Percentiles rank a stretch among this genome's conserved stretches.
Conservation (phyloP, 2,329 filamentous ascomycete species). For the Nemania sp. region DNA sequence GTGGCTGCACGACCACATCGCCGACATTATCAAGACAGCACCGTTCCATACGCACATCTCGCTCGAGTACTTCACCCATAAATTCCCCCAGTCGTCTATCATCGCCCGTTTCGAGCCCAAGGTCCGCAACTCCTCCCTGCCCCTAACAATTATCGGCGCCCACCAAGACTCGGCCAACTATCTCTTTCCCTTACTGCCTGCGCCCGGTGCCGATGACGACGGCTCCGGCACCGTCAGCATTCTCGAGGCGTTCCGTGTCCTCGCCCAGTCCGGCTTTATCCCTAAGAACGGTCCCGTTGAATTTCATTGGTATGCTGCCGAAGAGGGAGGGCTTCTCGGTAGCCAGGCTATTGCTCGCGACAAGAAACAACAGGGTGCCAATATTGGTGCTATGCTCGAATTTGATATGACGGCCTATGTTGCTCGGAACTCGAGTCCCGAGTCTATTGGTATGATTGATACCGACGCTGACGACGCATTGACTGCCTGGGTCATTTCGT, state of each 20-base stretch:
- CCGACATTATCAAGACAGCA: conserved; percentile 70
- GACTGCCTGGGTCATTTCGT: conserved; percentile 52
- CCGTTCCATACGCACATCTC: conserved; percentile 67
- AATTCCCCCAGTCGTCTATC: conserved; percentile 81
- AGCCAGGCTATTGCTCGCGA: conserved; percentile 60
- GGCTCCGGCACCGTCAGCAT: conserved; percentile 83
- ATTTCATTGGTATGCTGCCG: conserved; percentile 88
- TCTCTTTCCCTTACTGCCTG: conserved; percentile 76
- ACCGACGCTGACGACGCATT: conserved; percentile 54
- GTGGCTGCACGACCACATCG: conserved; percentile 78
- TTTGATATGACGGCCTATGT: conserved; percentile 57
- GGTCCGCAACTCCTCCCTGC: conserved; percentile 54
- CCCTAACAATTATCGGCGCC: conserved; percentile 72
- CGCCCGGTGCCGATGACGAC: conserved; percentile 82
- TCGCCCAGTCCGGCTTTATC: conserved; percentile 72
- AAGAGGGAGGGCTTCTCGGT: conserved; percentile 83
- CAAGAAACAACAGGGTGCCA: conserved; percentile 71
- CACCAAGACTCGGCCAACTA: conserved; percentile 87
- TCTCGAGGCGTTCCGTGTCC: conserved; percentile 79
- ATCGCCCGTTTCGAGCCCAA: conserved; percentile 85
- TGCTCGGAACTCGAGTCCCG: conserved; percentile 50
- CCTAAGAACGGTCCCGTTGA: conserved; percentile 77
- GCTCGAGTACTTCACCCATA: conserved; percentile 74
- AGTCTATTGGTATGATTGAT: conserved; percentile 56
- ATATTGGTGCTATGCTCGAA: conserved; percentile 42